Base-by-base conservation (phyloP, 2,329 filamentous ascomycete species). In the Aspergillus calidoustus region DNA sequence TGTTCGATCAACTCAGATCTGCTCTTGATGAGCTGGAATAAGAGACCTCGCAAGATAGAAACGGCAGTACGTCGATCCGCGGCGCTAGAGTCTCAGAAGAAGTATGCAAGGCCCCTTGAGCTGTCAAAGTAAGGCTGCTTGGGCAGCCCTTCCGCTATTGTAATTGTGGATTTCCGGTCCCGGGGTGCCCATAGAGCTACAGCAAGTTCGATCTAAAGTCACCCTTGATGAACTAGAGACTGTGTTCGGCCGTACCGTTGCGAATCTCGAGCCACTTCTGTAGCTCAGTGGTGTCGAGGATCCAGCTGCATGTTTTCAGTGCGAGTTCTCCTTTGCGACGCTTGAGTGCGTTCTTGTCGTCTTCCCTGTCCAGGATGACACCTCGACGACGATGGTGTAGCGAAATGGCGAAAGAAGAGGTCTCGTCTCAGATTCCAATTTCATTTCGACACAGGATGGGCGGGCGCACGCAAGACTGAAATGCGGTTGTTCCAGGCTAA, bases 171-270 rank as follows among this genome's bases (percentile, higher is more conserved):
- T 69, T 69, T 31, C 67, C 64, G n/a, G 51, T 66, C 28, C 67
- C 67, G 11, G 67, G 67, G 41, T 65, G 60, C 6, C 67, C 62
- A 44, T 67, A 56, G 8, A 69, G 57, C 64, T 64, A 69, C 11
- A 67, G 49, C 8, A 68, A 22, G 7, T 64, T 48, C 6, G 31
- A 28, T 28, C 54, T 38, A 23, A 56, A 38, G 34, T 13, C 13
- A 7, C 25, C 25, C 25, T 28, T 28, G 25, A 28, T 28, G 25
- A 28, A 28, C 25, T 28, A 4, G 25, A 28, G 25, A 7, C 13
- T 11, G 34, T 15, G 34, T 4, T 38, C 34, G 34, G 34, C 13
- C 34, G 9, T 38, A 11, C 34, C 11, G 34, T 9, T 38, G 13
- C 1, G 4, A 38, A 28, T 17, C 13, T 19, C 15, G 30, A 38